Conservation (phyloP, 148 eudicot species). For the Gaultheria prostrata region DNA sequence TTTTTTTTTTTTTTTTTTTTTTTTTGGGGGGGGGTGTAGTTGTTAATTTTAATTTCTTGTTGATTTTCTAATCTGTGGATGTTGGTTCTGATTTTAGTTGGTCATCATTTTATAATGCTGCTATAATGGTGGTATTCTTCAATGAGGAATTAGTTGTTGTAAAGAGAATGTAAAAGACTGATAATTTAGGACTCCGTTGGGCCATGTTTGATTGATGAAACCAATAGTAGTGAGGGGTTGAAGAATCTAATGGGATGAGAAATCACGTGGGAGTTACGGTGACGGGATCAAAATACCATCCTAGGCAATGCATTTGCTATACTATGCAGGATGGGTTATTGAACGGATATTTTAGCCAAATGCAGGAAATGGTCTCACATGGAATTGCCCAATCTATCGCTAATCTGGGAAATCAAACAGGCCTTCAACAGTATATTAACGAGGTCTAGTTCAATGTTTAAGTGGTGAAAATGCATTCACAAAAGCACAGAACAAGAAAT, state of each 20-base stretch:
- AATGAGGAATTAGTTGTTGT: not conserved
- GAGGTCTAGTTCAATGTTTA: not conserved
- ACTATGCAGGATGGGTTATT: not conserved
- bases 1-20: not conserved
- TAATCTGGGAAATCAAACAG: not conserved
- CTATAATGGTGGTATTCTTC: conserved; percentile 7
- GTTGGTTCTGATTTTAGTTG: conserved; percentile 11
- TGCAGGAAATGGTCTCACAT: not conserved
- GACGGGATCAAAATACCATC: not conserved
- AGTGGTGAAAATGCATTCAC: not conserved
- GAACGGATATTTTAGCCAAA: not conserved
- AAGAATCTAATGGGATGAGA: not conserved
- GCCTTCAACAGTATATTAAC: not conserved
- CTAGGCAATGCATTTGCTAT: not conserved
- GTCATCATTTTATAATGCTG: conserved; percentile 12
- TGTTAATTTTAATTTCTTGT: conserved; percentile 9
- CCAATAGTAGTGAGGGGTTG: not conserved
- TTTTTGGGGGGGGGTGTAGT: not conserved
- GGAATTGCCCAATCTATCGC: not conserved
- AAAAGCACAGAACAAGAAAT: not conserved
- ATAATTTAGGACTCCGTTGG: not conserved
- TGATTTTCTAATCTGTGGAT: conserved; percentile 15
- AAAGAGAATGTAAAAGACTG: not conserved
- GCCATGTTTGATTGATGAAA: not conserved
- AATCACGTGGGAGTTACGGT: not conserved